Evolutionary conservation across 73 alveolate species (phyloP).

Genomic region (Paramecium primaurelia): DNA sequence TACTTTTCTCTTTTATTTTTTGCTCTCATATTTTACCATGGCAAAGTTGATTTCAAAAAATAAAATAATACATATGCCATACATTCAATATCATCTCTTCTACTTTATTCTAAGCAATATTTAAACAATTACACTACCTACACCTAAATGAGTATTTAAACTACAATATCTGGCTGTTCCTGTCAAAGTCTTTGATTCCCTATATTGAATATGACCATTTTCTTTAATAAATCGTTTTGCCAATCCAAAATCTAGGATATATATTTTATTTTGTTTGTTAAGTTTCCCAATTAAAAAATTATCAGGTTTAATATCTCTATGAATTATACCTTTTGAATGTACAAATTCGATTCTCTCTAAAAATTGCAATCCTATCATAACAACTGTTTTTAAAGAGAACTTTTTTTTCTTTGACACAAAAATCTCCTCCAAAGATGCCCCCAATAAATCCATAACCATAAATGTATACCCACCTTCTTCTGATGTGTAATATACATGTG

Average conservation of each 20-base stretch:
- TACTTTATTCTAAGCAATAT: constrained; percentile 63
- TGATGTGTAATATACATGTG: constrained; percentile 69
- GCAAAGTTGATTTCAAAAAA: constrained; percentile 75
- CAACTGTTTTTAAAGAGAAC: constrained; percentile 76
- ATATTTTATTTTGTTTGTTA: constrained; percentile 64
- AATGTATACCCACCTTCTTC: constrained; percentile 77
- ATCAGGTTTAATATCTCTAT: constrained; percentile 91
- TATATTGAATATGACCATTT: constrained; percentile 70
- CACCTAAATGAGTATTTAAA: constrained; percentile 84
- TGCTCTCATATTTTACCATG: constrained; percentile 78
- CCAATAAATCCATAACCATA: constrained; percentile 79
- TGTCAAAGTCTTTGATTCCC: constrained; percentile 88
- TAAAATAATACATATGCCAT: constrained; percentile 70
- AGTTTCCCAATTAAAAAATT: constrained; percentile 80
- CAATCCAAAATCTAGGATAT: constrained; percentile 90
- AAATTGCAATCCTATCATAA: constrained; percentile 76
- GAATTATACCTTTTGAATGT: constrained; percentile 76
- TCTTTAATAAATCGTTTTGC: constrained; percentile 75
- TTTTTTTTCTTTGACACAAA: constrained; percentile 58
- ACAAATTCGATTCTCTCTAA: constrained; percentile 74
- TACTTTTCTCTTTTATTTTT: constrained; percentile 65
- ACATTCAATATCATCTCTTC: constrained; percentile 90
- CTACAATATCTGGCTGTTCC: constrained; percentile 92
- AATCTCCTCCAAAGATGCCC: constrained; percentile 74
- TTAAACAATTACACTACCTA: neutral